These are phyloP conservation scores for Mollisia scopiformis DNA, from an alignment of 2,329 filamentous ascomycete genomes.

Conservation along the genomic window DNA sequence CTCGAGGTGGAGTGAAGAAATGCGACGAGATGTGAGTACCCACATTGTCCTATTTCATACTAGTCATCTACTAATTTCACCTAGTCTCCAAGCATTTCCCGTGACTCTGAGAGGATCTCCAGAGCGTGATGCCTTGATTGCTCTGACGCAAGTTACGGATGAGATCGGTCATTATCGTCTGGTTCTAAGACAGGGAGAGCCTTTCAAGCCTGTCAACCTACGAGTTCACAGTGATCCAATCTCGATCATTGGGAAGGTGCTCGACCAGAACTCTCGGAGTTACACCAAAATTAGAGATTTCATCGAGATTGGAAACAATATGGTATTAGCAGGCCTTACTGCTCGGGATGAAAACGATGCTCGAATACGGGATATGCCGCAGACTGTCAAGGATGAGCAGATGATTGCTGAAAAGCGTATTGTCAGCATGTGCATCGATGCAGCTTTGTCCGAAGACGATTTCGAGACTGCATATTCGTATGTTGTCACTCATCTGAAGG, in stretches of 20 bases:
- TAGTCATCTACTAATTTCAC: not conserved
- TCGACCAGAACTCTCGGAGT: slow-evolving; percentile 74
- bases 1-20: slow-evolving; percentile 75
- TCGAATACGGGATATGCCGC: not conserved
- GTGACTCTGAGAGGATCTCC: slow-evolving; percentile 55
- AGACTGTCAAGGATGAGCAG: slow-evolving; percentile 35
- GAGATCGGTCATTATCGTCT: slow-evolving; percentile 76
- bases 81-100: slow-evolving; percentile 66
- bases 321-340: slow-evolving; percentile 62
- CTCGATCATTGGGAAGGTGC: slow-evolving; percentile 70
- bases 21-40: slow-evolving; percentile 71
- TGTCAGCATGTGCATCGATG: slow-evolving; percentile 79
- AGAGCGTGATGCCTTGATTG: slow-evolving; percentile 58
- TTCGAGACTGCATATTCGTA: slow-evolving; percentile 89
- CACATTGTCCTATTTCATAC: not conserved
- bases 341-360: slow-evolving; percentile 21
- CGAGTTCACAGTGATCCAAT: slow-evolving; percentile 78
- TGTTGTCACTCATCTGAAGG: slow-evolving; percentile 69
- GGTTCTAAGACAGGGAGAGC: slow-evolving; percentile 77
- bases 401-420: slow-evolving; percentile 64
- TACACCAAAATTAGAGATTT: slow-evolving; percentile 78
- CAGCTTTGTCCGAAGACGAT: slow-evolving; percentile 74
- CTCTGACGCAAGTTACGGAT: slow-evolving; percentile 74
- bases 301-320: slow-evolving; percentile 67
- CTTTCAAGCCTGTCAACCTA: slow-evolving; percentile 77